These are phyloP conservation scores for Colletotrichum sansevieriae DNA, from an alignment of 2,329 filamentous ascomycete species.

Conservation along the genomic window DNA sequence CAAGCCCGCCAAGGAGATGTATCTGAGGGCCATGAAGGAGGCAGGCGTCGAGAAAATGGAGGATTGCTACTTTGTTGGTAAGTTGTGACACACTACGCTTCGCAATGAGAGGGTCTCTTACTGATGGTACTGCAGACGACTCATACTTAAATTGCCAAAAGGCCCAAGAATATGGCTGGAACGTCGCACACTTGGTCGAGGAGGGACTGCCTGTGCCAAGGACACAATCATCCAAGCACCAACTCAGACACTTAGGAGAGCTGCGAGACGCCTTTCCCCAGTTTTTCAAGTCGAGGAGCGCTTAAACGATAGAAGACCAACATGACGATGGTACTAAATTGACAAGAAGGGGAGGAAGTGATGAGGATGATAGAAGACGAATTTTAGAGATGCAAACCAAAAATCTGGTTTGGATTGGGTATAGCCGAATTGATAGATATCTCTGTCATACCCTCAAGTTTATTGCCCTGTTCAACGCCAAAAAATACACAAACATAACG, in stretches of 20 bases:
- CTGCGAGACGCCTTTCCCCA: conserved; percentile 83
- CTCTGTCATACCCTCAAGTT: conserved; percentile 20
- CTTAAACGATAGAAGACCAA: conserved; percentile 4
- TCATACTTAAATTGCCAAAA: conserved; percentile 85
- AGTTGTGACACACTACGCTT: conserved; percentile 51
- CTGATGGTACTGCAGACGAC: conserved; percentile 73
- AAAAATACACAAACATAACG: conserved; percentile 42
- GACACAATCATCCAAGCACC: conserved; percentile 76
- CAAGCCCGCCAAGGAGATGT: conserved; percentile 89
- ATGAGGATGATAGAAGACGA: neutral
- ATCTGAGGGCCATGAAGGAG: conserved; percentile 87
- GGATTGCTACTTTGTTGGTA: conserved; percentile 94
- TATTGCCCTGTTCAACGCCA: conserved; percentile 22
- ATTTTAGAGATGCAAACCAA: conserved; percentile 13
- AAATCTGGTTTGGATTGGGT: conserved; percentile 15
- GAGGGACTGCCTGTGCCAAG: conserved; percentile 74
- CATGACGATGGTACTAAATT: neutral
- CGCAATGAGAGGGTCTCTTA: neutral
- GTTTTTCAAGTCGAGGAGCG: conserved; percentile 76
- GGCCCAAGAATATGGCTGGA: conserved; percentile 87
- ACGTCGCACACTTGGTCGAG: conserved; percentile 86
- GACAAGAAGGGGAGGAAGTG: neutral
- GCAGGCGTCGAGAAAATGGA: conserved; percentile 76
- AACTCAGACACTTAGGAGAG: conserved; percentile 82
- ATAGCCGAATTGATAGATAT: conserved; percentile 23